Conservation (phyloP, 768 basidiomycete genomes). For the Rhodotorula paludigena region DNA sequence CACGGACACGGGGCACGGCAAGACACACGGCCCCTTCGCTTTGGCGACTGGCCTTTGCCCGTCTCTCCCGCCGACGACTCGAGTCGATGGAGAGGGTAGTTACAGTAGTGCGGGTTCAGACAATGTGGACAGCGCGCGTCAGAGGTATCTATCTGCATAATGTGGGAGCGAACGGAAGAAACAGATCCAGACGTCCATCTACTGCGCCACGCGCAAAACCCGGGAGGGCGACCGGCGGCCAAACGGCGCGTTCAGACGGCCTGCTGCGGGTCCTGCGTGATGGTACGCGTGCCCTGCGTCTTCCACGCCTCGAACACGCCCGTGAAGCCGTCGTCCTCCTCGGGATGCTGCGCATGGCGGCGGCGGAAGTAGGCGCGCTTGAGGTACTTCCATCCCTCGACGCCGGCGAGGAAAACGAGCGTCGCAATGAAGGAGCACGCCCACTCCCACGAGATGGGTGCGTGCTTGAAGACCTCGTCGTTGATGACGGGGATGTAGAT, state of each 20-base stretch:
- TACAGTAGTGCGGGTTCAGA: too few species aligned
- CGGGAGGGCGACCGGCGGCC: too few species aligned
- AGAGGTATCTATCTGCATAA: too few species aligned
- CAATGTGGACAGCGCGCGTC: too few species aligned
- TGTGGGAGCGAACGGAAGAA: too few species aligned
- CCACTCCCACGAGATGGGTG: neutral
- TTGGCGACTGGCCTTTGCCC: too few species aligned
- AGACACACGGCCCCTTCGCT: too few species aligned
- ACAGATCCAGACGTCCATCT: too few species aligned
- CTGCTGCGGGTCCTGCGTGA: neutral
- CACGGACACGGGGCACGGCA: too few species aligned
- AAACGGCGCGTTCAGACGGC: conserved; percentile 8
- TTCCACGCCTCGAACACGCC: conserved; percentile 30
- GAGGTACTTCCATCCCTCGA: conserved; percentile 31
- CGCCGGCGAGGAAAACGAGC: conserved; percentile 37
- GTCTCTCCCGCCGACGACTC: too few species aligned
- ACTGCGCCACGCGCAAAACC: too few species aligned
- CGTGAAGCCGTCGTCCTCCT: conserved; percentile 14
- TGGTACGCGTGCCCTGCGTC: conserved; percentile 21
- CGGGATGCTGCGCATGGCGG: neutral
- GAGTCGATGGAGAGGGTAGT: too few species aligned
- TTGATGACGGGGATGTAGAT: conserved; percentile 46
- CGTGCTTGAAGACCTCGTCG: conserved; percentile 47
- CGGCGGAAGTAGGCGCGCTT: conserved; percentile 32
- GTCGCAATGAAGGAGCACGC: conserved; percentile 45